Evolutionary conservation across 2,329 filamentous ascomycete species (phyloP).

Genomic region (Fusarium sp.): DNA sequence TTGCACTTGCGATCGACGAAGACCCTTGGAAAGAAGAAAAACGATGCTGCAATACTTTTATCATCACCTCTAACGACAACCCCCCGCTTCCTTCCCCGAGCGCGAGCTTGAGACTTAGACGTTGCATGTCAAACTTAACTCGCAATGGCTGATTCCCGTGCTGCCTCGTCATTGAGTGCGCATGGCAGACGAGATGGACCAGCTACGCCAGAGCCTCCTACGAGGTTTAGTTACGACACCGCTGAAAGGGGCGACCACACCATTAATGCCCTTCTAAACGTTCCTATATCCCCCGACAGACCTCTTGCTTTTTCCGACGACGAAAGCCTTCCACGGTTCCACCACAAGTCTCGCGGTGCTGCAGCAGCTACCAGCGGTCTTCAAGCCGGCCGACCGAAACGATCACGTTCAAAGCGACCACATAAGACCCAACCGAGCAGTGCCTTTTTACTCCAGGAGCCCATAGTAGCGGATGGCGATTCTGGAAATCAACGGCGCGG

Average conservation of each 20-base stretch:
- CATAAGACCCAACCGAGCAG: conserved; percentile 62
- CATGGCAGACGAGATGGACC: conserved; percentile 47
- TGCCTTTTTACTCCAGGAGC: conserved; percentile 65
- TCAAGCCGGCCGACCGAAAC: conserved; percentile 45
- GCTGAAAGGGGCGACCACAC: conserved; percentile 44
- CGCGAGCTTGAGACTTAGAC: conserved; percentile 33
- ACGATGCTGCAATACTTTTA: conserved; percentile 42
- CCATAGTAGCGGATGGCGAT: conserved; percentile 54
- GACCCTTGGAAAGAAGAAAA: conserved; percentile 39
- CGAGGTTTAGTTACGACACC: conserved; percentile 48
- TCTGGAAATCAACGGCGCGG: conserved; percentile 49
- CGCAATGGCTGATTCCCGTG: conserved; percentile 48
- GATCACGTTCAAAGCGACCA: conserved; percentile 47
- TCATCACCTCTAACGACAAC: conserved; percentile 39
- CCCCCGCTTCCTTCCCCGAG: conserved; percentile 30
- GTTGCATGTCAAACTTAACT: conserved; percentile 44
- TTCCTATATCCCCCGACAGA: conserved; percentile 43
- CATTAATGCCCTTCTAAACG: conserved; percentile 46
- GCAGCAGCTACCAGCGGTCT: conserved; percentile 32
- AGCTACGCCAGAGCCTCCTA: conserved; percentile 45
- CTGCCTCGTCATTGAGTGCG: conserved; percentile 41
- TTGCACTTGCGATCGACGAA: conserved; percentile 36
- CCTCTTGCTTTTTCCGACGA: conserved; percentile 49
- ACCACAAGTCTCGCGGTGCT: conserved; percentile 36
- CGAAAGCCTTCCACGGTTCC: conserved; percentile 46